phyloP scores from a whole-genome alignment of 2,329 filamentous ascomycete species.

The Hypomyces rosellus region DNA sequence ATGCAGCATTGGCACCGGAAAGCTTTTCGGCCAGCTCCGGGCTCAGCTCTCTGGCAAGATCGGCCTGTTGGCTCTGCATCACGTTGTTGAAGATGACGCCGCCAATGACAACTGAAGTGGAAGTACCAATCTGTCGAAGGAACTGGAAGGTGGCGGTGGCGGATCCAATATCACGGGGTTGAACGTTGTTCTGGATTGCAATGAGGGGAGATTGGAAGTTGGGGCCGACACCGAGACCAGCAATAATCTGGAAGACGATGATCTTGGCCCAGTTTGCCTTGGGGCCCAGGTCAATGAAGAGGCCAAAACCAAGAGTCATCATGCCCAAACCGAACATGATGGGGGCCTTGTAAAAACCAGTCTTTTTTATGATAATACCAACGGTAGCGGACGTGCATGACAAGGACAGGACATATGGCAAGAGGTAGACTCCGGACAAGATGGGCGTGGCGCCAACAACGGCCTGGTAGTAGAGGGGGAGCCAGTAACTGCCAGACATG shows the following conservation, averaged over 20 bases:
- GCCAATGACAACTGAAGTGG: constrained; percentile 64
- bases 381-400: constrained; percentile 55
- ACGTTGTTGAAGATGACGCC: constrained; percentile 75
- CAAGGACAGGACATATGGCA: constrained; percentile 63
- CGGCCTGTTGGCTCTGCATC: constrained; percentile 51
- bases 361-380: constrained; percentile 54
- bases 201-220: constrained; percentile 66
- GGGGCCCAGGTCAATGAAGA: constrained; percentile 56
- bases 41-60: constrained; percentile 45
- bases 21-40: constrained; percentile 44
- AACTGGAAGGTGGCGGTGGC: constrained; percentile 63
- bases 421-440: constrained; percentile 65
- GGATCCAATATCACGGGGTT: constrained; percentile 58
- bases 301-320: constrained; percentile 58
- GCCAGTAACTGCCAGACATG: constrained; percentile 71
- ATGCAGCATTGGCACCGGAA: constrained; percentile 53
- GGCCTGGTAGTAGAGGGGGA: constrained; percentile 80
- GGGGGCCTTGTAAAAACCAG: constrained; percentile 56
- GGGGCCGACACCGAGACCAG: constrained; percentile 58
- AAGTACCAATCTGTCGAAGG: constrained; percentile 61
- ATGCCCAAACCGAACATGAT: constrained; percentile 55
- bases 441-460: constrained; percentile 63
- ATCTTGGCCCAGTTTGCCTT: constrained; percentile 49
- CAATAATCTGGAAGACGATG: constrained; percentile 56
- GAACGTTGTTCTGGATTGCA: constrained; percentile 58